phyloP scores from a whole-genome alignment of 148 eudicot species.

The Pouteria glomerata region DNA sequence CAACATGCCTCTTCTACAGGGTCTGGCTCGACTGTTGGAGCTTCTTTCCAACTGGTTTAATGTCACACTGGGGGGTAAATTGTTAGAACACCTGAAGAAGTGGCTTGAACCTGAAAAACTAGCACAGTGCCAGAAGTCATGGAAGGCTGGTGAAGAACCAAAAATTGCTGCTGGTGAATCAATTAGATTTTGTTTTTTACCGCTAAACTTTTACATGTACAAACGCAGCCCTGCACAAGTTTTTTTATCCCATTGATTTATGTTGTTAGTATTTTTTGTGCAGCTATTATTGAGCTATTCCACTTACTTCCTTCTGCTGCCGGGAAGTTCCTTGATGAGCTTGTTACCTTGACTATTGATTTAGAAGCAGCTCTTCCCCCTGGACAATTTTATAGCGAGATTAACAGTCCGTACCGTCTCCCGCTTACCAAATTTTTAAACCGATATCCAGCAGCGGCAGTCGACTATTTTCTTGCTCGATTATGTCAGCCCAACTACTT shows the following conservation, averaged over 20 bases:
- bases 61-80: constrained; percentile 84
- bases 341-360: constrained; percentile 92
- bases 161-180: constrained; percentile 90
- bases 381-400: constrained; percentile 92
- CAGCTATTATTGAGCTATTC: constrained; percentile 98
- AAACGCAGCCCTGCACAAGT: background rate
- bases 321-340: constrained; percentile 91
- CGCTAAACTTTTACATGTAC: background rate
- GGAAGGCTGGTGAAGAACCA: constrained; percentile 99
- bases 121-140: constrained; percentile 82
- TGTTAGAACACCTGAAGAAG: constrained; percentile 94
- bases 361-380: constrained; percentile 89
- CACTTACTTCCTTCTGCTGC: constrained; percentile 96
- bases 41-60: constrained; percentile 96
- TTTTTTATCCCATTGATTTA: background rate
- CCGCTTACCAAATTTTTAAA: constrained; percentile 91
- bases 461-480: constrained; percentile 96
- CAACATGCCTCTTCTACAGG: constrained; percentile 95
- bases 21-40: constrained; percentile 94
- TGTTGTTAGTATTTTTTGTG: constrained; percentile 19
- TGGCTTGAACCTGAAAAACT: constrained; percentile 98
- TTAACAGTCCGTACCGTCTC: constrained; percentile 94
- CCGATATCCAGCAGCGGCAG: constrained; percentile 72
- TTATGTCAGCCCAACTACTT: constrained; percentile 82
- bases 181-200: background rate